Percentiles rank a stretch among this genome's conserved stretches.
Conservation (phyloP, 75 land plant species). For the Pinus taeda region DNA sequence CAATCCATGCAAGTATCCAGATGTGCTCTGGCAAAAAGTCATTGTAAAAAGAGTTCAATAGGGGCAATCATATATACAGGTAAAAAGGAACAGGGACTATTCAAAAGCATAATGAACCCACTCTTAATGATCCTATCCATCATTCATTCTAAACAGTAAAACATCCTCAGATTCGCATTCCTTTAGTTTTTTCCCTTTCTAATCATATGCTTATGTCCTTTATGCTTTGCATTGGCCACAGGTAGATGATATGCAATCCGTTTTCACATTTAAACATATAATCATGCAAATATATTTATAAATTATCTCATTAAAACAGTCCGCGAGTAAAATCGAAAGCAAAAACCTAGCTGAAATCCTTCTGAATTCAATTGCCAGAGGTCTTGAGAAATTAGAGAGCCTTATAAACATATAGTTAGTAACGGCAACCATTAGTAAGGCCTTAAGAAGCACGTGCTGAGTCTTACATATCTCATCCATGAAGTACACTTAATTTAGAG, state of each 20-base stretch:
- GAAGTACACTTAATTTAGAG: neutral
- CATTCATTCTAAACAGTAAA: neutral
- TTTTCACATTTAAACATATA: neutral
- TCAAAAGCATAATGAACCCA: neutral
- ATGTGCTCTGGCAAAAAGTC: too few species aligned
- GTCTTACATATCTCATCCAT: neutral
- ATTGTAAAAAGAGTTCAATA: too few species aligned
- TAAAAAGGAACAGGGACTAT: neutral
- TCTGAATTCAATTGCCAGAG: neutral
- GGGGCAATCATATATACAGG: neutral
- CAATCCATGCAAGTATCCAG: too few species aligned
- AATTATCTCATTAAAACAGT: neutral
- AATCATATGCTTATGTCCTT: neutral
- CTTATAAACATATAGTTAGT: neutral
- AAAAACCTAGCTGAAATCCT: neutral
- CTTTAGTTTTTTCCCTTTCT: neutral
- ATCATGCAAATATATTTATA: neutral
- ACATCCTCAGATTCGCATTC: neutral
- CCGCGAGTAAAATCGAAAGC: neutral
- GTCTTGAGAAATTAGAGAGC: neutral
- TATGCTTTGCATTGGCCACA: neutral
- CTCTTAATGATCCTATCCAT: neutral
- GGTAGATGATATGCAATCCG: neutral
- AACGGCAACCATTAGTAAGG: too few species aligned
- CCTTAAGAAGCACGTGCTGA: neutral